Evolutionary conservation across 2,329 filamentous ascomycete genomes (phyloP), one percentile per base, ranked within the genome.

Genomic region (Monosporascus sp.): DNA sequence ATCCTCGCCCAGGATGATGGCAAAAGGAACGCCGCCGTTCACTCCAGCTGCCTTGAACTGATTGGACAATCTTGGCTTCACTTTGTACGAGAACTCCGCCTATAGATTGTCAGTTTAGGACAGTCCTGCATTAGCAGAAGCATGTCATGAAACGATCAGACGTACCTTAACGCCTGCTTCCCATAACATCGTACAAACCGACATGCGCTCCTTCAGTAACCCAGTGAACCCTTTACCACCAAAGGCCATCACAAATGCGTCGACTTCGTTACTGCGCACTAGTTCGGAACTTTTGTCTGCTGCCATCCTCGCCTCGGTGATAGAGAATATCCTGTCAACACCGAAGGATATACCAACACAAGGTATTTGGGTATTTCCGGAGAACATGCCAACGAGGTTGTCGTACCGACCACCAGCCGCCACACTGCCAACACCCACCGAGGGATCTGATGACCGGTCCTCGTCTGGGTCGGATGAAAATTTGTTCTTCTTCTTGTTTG

Each of bases 221-320:
- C 90, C 90, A 17, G 80, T 86, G 70, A 92, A 93, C 20, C 85
- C 88, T 72, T 92, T 93, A 50, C 89, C 88, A 51, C 90, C 92
- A 65, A 97, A 91, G 0, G 91, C 91, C 91, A 97, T 97, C 65
- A 97, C 88, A 71, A 85, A 97, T 46, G 92, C 91, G 66, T 97
- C 92, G 3, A 92, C 86, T 62, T 94, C 88, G 65, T 86, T 90
- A 58, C 79, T 78, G 57, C 88, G 77, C 50, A 84, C 73, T 31
- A 72, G 61, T 20, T 78, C 71, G n/a, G 72, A 70, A 31, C 36
- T 60, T 50, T 62, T 60, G 46, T 62, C 57, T 25, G 60, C 81
- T 56, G 82, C 83, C 68, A 90, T 55, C 27, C 84, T 79, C 15
- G 84, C 81, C 68, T 89, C 89, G 49, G 82, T 88, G 68, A 91